A percentile compares a stretch with the other conserved stretches of the same genome.
These are phyloP conservation scores for Albophoma yamanashiensis DNA, from an alignment of 2,329 filamentous ascomycete genomes.

Conservation along the genomic window DNA sequence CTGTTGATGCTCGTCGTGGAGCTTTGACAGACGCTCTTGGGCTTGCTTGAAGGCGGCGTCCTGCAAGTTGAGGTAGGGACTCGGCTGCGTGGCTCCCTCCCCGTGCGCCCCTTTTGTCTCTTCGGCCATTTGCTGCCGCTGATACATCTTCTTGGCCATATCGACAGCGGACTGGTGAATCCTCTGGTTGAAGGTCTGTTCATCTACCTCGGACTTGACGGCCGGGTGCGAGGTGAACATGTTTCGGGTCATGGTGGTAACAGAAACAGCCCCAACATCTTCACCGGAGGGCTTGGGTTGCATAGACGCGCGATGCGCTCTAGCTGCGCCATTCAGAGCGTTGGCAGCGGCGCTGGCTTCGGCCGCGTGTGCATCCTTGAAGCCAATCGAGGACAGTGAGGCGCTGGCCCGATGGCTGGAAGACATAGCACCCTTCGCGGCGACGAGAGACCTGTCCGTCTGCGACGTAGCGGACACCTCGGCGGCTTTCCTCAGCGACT, in stretches of 20 bases:
- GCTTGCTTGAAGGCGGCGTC: conserved; percentile 82
- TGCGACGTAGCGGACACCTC: conserved; percentile 25
- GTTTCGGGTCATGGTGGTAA: conserved; percentile 56
- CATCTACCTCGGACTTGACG: conserved; percentile 60
- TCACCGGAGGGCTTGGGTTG: conserved; percentile 35
- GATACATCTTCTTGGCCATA: conserved; percentile 85
- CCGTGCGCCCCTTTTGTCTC: conserved; percentile 31
- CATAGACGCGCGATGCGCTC: conserved; percentile 46
- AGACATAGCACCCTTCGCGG: conserved; percentile 68
- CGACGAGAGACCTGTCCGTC: conserved; percentile 56
- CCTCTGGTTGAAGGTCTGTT: conserved; percentile 60
- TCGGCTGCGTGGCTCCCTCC: conserved; percentile 31
- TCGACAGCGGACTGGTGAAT: conserved; percentile 74
- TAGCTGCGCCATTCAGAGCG: conserved; percentile 62
- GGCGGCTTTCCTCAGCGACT: conserved; percentile 13
- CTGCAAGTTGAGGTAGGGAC: conserved; percentile 56
- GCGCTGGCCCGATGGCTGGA: conserved; percentile 15
- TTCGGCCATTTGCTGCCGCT: conserved; percentile 51
- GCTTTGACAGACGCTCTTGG: conserved; percentile 69
- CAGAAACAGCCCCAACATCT: conserved; percentile 56
- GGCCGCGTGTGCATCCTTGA: conserved; percentile 3
- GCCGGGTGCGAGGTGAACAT: conserved; percentile 73
- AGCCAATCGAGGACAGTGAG: not conserved
- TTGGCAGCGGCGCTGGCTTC: conserved; percentile 44
- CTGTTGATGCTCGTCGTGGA: conserved; percentile 59